phyloP scores from a whole-genome alignment of 129 eudicot species.

The Ambrosia trifida region DNA sequence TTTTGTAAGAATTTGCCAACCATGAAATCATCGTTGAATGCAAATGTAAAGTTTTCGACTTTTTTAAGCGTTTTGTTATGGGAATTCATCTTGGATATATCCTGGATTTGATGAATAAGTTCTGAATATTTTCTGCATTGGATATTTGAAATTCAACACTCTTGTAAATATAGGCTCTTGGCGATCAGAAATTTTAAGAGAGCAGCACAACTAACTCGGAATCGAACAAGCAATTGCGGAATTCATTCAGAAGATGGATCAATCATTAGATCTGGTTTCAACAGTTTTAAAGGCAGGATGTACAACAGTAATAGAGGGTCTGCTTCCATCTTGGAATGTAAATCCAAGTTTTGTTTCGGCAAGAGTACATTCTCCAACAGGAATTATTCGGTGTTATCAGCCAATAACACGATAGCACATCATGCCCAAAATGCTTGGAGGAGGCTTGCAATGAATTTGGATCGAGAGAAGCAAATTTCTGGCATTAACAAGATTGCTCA shows the following conservation, averaged over 20 bases:
- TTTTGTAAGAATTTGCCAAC: neutral
- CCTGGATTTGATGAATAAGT: slow-evolving; percentile 3
- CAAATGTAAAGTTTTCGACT: neutral
- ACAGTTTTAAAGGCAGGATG: slow-evolving; percentile 41
- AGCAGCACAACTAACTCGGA: slow-evolving; percentile 32
- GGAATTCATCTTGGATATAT: neutral
- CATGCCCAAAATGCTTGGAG: slow-evolving; percentile 78
- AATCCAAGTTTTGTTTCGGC: slow-evolving; percentile 27
- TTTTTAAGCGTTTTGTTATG: neutral
- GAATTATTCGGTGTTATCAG: slow-evolving; percentile 37
- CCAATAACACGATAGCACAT: slow-evolving; percentile 49
- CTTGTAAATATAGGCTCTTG: slow-evolving; percentile 48
- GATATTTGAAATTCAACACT: slow-evolving; percentile 4
- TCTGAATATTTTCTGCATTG: neutral
- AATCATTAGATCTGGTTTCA: slow-evolving; percentile 32
- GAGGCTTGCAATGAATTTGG: slow-evolving; percentile 40
- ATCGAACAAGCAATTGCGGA: slow-evolving; percentile 36
- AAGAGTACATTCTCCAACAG: slow-evolving; percentile 32
- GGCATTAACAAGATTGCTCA: slow-evolving; percentile 58
- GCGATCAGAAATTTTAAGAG: slow-evolving; percentile 45
- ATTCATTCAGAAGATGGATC: slow-evolving; percentile 37
- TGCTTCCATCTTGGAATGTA: slow-evolving; percentile 26
- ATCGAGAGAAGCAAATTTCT: slow-evolving; percentile 23
- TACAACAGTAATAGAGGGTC: slow-evolving; percentile 35
- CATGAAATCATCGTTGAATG: neutral